Evolutionary conservation across 2,329 filamentous ascomycete species (phyloP).

Genomic region (Nigrograna mackinnonii): DNA sequence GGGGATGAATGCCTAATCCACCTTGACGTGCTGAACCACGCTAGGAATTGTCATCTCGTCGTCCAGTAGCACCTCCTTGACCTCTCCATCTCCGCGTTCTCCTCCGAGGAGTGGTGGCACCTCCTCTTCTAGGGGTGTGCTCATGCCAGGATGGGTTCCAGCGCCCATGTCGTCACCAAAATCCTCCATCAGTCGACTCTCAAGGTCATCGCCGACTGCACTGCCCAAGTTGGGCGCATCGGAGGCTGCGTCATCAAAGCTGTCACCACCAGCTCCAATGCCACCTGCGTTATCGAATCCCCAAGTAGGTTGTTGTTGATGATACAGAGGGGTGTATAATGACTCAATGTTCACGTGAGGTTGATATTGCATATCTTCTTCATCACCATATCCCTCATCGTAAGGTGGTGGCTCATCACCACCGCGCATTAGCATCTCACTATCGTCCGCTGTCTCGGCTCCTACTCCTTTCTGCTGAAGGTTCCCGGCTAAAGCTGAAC

Average conservation of each 20-base stretch:
- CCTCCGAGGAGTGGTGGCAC: constrained; percentile 11
- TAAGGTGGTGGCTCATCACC: constrained; percentile 13
- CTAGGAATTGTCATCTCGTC: constrained; percentile 6
- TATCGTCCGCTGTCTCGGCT: constrained; percentile 33
- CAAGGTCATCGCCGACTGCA: constrained; percentile 18
- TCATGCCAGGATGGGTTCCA: constrained; percentile 13
- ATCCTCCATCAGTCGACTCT: constrained; percentile 27
- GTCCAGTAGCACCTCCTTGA: constrained; percentile 19
- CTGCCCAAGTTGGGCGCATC: constrained; percentile 24
- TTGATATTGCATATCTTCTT: constrained; percentile 12
- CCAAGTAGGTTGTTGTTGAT: background rate
- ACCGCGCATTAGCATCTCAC: constrained; percentile 8
- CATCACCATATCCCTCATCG: constrained; percentile 26
- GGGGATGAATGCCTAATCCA: too few species aligned
- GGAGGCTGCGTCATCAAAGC: constrained; percentile 18
- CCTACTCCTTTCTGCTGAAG: constrained; percentile 36
- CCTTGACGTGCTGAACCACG: constrained; percentile 5
- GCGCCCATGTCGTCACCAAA: constrained; percentile 28
- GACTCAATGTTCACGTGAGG: background rate
- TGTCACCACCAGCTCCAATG: constrained; percentile 1
- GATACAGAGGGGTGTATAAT: background rate
- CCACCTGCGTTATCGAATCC: background rate
- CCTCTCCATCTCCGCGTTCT: constrained; percentile 20
- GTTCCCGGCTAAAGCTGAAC: constrained; percentile 36
- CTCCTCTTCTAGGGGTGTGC: constrained; percentile 24